These are phyloP conservation scores for Vitis rupestris DNA, from an alignment of 164 flowering plant genomes.

Conservation along the genomic window DNA sequence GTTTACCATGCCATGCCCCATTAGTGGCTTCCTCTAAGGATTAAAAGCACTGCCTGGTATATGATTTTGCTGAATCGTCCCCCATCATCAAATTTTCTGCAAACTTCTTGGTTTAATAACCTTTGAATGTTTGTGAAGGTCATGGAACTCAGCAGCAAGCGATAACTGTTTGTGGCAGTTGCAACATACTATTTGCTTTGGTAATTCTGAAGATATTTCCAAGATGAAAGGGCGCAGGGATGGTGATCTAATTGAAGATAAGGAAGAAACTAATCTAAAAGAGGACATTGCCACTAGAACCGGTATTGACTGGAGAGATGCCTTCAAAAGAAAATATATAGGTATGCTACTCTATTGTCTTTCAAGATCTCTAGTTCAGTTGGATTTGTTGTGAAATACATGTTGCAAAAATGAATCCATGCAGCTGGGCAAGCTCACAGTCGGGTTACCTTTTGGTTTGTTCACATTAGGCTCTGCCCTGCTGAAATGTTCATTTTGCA, in stretches of 20 bases:
- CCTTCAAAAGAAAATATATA: slow-evolving; percentile 45
- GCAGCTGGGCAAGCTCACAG: no score
- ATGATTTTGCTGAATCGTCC: not conserved
- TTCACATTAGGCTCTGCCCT: not conserved
- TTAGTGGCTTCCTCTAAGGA: no score
- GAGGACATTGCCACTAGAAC: slow-evolving; percentile 5
- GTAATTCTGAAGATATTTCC: slow-evolving; percentile 14
- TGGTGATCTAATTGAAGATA: slow-evolving; percentile 9
- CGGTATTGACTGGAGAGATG: slow-evolving; percentile 50
- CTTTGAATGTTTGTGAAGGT: slow-evolving; percentile 41
- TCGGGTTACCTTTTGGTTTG: not conserved
- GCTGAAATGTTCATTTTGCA: no score
- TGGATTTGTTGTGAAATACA: not conserved
- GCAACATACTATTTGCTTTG: slow-evolving; percentile 48
- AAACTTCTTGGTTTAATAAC: not conserved
- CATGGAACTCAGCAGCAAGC: slow-evolving; percentile 76
- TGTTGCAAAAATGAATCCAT: not conserved
- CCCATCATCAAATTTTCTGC: not conserved
- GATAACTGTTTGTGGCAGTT: slow-evolving; percentile 68
- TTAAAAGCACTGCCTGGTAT: no score
- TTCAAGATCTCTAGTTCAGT: not conserved
- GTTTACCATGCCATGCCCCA: no score
- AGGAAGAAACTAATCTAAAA: not conserved
- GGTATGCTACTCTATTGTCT: slow-evolving; percentile 38
- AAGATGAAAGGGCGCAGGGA: slow-evolving; percentile 13